Base-by-base conservation (phyloP, 2,329 filamentous ascomycete species). In the Diplodia intermedia region DNA sequence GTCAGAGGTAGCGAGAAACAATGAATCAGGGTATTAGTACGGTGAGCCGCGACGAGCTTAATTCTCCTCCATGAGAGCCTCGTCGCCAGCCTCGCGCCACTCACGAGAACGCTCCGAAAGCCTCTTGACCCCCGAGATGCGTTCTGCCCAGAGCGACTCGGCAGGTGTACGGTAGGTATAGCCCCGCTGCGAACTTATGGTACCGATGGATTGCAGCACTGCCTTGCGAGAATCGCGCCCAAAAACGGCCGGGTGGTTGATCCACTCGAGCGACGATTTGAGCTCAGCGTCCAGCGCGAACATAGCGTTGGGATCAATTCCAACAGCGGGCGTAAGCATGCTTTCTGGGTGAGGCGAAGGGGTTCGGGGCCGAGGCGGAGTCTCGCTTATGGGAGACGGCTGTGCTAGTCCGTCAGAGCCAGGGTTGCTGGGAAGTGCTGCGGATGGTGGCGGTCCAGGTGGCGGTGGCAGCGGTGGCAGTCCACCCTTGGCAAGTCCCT, bases 201-300 rank as follows among this genome's bases (percentile, higher is more conserved):
- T 94, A 7, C 95, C 94, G 72, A 99, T 98, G 18, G 94, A 93
- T 79, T 99, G 95, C 29, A 99, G 85, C 2, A 99, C 94, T 4
- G 94, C 93, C 82, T 99, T 99, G 74, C 95, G 90, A 68, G 92
- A 95, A 78, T 99, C 95, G 47, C 95, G 89, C 9, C 91, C 90
- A 77, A 99, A 99, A 2, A 98, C 92, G 1, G 94, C 94, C 1
- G 95, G 95, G 75, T 99, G 95, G 76, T 91, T 93, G 79, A 99
- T 98, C 95, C 95, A 99, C 80, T 99, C 95, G 18, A 99, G 83
- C 62, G 91, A 92, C 40, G 91, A 88, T 77, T 97, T 93, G 40
- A 99, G 86, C 79, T 99, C 95, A 0, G 91, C 88, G 77, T 99
- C 95, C 20, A 99, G 88, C 2, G 95, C 94, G 29, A 88, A 85